Percentiles rank a stretch among this genome's conserved stretches.
Conservation (phyloP, 495 filamentous ascomycete species). For the Arthonia radiata region DNA sequence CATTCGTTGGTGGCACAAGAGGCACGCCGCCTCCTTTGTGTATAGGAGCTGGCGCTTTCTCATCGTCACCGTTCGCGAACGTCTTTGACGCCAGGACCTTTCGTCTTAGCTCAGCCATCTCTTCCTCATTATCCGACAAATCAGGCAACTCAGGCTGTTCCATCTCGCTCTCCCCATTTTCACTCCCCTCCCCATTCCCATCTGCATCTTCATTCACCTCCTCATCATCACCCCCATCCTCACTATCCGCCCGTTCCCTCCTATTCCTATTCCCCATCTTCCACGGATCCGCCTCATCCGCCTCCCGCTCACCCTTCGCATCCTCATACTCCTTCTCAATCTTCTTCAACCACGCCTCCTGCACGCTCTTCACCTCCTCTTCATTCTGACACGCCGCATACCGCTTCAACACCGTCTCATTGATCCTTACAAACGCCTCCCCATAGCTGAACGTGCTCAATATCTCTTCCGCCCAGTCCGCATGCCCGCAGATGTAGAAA, state of each 20-base stretch:
- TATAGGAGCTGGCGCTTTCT: slow-evolving; percentile 58
- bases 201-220: slow-evolving; percentile 30
- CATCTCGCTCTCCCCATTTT: slow-evolving; percentile 22
- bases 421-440: slow-evolving; percentile 67
- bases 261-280: slow-evolving; percentile 68
- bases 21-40: slow-evolving; percentile 50
- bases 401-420: slow-evolving; percentile 50
- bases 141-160: slow-evolving; percentile 53
- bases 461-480: slow-evolving; percentile 69
- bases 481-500: slow-evolving; percentile 76
- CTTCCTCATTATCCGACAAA: slow-evolving; percentile 56
- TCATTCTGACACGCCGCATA: slow-evolving; percentile 69
- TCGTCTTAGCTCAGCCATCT: slow-evolving; percentile 75
- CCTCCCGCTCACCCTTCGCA: slow-evolving; percentile 38
- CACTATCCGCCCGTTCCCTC: slow-evolving; percentile 23
- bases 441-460: slow-evolving; percentile 74
- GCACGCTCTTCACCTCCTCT: slow-evolving; percentile 64
- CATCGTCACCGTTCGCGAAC: slow-evolving; percentile 75
- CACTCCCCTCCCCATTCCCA: slow-evolving; percentile 22
- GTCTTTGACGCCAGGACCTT: slow-evolving; percentile 67
- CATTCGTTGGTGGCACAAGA: slow-evolving; percentile 12
- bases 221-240: slow-evolving; percentile 19
- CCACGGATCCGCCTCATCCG: slow-evolving; percentile 44
- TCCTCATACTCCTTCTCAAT: slow-evolving; percentile 76
- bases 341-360: slow-evolving; percentile 68